A percentile compares a stretch with the other conserved stretches of the same genome.
These are phyloP conservation scores for Nakazawaea pomicola DNA, from an alignment of 805 yeast species.

Conservation along the genomic window DNA sequence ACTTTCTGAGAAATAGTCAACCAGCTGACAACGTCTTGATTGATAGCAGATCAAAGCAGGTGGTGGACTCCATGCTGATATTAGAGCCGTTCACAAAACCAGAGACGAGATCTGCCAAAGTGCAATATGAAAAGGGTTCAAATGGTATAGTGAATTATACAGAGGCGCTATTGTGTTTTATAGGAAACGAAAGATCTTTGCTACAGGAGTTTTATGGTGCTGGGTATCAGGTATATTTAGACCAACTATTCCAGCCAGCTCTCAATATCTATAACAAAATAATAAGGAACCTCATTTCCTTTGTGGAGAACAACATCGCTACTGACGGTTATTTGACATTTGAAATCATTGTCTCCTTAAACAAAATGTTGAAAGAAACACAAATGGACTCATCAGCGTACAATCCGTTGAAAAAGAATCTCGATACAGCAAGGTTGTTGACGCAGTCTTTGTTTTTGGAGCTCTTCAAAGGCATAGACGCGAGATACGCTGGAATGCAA, in stretches of 20 bases:
- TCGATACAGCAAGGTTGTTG: conserved; percentile 19
- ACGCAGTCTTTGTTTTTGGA: conserved; percentile 45
- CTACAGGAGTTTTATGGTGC: conserved; percentile 36
- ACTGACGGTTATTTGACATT: conserved; percentile 49
- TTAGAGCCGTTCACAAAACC: conserved; percentile 42
- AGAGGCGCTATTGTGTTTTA: conserved; percentile 43
- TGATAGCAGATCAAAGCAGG: conserved; percentile 35
- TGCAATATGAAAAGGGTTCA: conserved; percentile 56
- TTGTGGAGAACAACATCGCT: conserved; percentile 35
- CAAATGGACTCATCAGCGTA: conserved; percentile 4
- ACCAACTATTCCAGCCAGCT: conserved; percentile 27
- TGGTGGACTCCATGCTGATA: conserved; percentile 39
- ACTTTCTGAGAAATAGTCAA: conserved; percentile 32
- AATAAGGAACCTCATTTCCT: conserved; percentile 28
- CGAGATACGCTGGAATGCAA: conserved; percentile 34
- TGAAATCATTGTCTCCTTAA: conserved; percentile 48
- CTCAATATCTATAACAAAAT: conserved; percentile 35
- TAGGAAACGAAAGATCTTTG: conserved; percentile 46
- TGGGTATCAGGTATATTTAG: conserved; percentile 20
- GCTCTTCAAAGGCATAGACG: conserved; percentile 51
- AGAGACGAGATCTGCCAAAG: conserved; percentile 29
- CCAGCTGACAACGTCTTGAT: conserved; percentile 31
- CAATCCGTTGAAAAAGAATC: conserved; percentile 13
- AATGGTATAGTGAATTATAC: conserved; percentile 54
- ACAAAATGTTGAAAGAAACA: conserved; percentile 5